Evolutionary conservation across 1,284 basidiomycete species (phyloP).

Genomic region (Tilletia horrida): DNA sequence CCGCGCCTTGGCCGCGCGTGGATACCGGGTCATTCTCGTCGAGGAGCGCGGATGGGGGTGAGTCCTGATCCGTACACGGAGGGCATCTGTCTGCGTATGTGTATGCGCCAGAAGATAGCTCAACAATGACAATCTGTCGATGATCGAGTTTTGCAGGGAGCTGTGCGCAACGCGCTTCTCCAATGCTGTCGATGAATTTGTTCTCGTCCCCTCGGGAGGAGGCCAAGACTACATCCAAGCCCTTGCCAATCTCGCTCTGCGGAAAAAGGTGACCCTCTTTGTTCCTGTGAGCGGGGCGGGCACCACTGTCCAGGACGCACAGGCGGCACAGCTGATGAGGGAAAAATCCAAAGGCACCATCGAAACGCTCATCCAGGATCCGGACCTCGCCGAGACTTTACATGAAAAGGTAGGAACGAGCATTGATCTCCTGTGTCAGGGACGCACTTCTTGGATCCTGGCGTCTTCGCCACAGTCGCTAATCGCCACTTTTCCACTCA

Average conservation of each 20-base stretch:
- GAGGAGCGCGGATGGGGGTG: conserved; percentile 54
- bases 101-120: too few species aligned
- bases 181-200: conserved; percentile 42
- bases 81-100: too few species aligned
- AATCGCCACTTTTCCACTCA: neutral
- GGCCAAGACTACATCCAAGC: conserved; percentile 39
- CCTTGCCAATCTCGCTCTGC: conserved; percentile 48
- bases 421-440: too few species aligned
- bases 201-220: conserved; percentile 28
- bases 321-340: conserved; percentile 53
- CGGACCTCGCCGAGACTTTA: conserved; percentile 55
- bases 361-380: conserved; percentile 55
- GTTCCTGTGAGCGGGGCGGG: conserved; percentile 57
- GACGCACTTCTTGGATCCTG: neutral
- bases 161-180: conserved; percentile 56
- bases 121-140: too few species aligned
- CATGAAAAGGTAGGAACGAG: conserved; percentile 53
- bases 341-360: conserved; percentile 40
- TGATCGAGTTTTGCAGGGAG: conserved; percentile 23
- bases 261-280: conserved; percentile 54
- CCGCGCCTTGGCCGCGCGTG: conserved; percentile 56
- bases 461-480: too few species aligned
- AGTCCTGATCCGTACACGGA: neutral
- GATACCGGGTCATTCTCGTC: conserved; percentile 57
- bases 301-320: conserved; percentile 56